Evolutionary conservation across 441 rosid genomes (phyloP).

Genomic region (Corymbia citriodora): DNA sequence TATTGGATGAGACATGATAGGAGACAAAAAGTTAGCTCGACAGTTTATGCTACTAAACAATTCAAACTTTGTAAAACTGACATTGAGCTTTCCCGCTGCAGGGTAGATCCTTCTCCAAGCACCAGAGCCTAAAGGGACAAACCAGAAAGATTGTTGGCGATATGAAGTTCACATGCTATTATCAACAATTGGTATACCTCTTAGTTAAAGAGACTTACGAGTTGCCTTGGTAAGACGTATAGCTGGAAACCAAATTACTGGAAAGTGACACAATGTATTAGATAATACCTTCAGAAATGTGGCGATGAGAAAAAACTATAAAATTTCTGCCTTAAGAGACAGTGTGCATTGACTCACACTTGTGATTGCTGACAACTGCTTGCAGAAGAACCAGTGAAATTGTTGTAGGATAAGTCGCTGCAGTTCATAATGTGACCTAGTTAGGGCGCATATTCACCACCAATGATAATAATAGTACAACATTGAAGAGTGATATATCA

Average conservation of each 20-base stretch:
- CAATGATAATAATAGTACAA: neutral
- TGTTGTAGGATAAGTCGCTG: conserved; percentile 90
- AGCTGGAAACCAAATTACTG: conserved; percentile 73
- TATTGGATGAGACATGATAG: neutral
- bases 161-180: neutral
- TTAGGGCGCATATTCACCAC: neutral
- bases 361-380: conserved; percentile 26
- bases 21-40: neutral
- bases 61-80: conserved; percentile 12
- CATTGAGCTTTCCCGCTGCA: conserved; percentile 32
- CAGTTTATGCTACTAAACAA: neutral
- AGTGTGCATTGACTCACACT: conserved; percentile 35
- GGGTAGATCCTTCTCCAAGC: conserved; percentile 55
- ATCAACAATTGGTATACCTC: neutral
- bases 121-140: conserved; percentile 50
- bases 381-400: conserved; percentile 38
- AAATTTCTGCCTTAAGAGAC: neutral
- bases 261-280: neutral
- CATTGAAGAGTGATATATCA: neutral
- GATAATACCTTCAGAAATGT: neutral
- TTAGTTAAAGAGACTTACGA: conserved; percentile 36
- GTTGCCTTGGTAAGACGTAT: conserved; percentile 25
- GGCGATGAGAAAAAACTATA: neutral
- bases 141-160: neutral
- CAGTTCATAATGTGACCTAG: neutral